Conservation (phyloP, 2,329 filamentous ascomycete genomes). For the Aspergillus latus region DNA sequence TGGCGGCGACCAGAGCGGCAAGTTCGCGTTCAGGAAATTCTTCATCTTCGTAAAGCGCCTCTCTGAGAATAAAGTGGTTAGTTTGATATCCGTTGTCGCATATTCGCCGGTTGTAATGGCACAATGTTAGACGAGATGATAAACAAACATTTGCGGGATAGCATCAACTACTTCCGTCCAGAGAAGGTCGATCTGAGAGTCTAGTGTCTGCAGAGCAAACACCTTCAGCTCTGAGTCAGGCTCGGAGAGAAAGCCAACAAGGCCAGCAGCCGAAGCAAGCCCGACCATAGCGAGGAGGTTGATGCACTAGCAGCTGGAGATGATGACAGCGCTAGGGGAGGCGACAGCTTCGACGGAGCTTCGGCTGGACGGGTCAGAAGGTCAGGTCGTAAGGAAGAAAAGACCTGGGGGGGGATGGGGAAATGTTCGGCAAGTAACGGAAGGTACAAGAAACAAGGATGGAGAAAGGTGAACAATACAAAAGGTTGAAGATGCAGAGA, state of each 20-base stretch:
- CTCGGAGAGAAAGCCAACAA: constrained; percentile 92
- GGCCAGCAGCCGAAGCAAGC: constrained; percentile 88
- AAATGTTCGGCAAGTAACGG: constrained; percentile 20
- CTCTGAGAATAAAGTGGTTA: constrained; percentile 55
- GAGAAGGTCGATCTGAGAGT: constrained; percentile 93
- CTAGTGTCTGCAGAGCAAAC: constrained; percentile 91
- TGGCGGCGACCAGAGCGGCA: constrained; percentile 89
- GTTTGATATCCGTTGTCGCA: background rate
- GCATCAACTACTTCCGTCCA: constrained; percentile 96
- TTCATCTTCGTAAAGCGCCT: constrained; percentile 96
- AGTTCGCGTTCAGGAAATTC: constrained; percentile 90
- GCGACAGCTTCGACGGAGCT: constrained; percentile 35
- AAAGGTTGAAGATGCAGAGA: constrained; percentile 4
- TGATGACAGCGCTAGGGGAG: constrained; percentile 31
- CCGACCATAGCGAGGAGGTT: constrained; percentile 69
- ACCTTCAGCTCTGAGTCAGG: constrained; percentile 91
- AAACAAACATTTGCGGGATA: constrained; percentile 83
- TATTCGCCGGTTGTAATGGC: background rate
- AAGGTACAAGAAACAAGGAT: constrained; percentile 21
- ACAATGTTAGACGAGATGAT: background rate
- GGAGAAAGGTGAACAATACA: constrained; percentile 11
- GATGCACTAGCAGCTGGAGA: constrained; percentile 14
- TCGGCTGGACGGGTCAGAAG: constrained; percentile 22
- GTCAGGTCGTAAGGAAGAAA: constrained; percentile 13
- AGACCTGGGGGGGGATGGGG: constrained; percentile 18